These are phyloP conservation scores for Coniferiporia weirii DNA, from an alignment of 1,284 basidiomycete genomes.

Conservation along the genomic window DNA sequence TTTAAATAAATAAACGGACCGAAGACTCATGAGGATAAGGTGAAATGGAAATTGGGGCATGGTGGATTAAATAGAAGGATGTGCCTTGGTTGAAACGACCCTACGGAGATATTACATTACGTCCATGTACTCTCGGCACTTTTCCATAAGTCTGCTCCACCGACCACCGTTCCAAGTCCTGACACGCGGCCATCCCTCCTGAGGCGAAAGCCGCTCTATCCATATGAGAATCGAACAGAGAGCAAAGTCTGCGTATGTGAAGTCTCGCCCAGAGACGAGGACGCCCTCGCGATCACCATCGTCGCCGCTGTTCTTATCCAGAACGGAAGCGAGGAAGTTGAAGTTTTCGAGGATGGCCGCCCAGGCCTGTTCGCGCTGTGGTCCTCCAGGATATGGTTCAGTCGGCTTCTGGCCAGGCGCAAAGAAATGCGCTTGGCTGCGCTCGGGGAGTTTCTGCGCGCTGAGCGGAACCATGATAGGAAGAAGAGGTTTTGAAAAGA, in stretches of 20 bases:
- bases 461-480: constrained; percentile 66
- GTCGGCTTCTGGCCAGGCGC: constrained; percentile 20
- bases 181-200: constrained; percentile 60
- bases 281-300: constrained; percentile 45
- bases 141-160: constrained; percentile 54
- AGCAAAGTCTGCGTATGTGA: constrained; percentile 67
- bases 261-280: constrained; percentile 59
- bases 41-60: neutral
- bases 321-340: constrained; percentile 51
- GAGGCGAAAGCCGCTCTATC: constrained; percentile 62
- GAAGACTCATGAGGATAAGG: no score
- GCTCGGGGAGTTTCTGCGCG: constrained; percentile 52
- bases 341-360: constrained; percentile 57
- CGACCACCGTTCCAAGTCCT: constrained; percentile 58
- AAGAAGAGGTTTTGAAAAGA: constrained; percentile 59
- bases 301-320: constrained; percentile 55
- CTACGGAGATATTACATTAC: constrained; percentile 25
- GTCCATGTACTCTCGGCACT: constrained; percentile 60
- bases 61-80: neutral
- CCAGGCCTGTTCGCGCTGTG: constrained; percentile 60
- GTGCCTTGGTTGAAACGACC: neutral
- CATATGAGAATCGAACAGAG: constrained; percentile 63
- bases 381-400: constrained; percentile 31
- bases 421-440: constrained; percentile 48
- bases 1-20: no score